phyloP scores from a whole-genome alignment of 2,329 filamentous ascomycete species.

The Alternaria ventricosa region DNA sequence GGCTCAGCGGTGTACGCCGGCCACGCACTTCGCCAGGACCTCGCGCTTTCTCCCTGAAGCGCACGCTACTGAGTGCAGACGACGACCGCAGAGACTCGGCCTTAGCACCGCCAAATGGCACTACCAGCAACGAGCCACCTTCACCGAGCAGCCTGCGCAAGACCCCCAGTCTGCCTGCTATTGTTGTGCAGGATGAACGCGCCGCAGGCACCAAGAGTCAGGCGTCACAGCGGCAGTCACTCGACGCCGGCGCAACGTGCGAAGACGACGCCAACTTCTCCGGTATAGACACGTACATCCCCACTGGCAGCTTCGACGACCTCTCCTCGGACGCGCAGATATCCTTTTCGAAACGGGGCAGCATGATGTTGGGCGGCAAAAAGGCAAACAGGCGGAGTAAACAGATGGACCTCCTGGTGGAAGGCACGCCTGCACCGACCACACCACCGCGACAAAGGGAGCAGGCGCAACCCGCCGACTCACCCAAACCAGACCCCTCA shows the following conservation, averaged over 20 bases:
- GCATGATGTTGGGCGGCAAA: conserved; percentile 63
- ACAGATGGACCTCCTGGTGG: conserved; percentile 32
- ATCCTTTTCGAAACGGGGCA: conserved; percentile 66
- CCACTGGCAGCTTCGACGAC: conserved; percentile 60
- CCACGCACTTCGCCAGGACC: conserved; percentile 48
- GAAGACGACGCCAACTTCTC: conserved; percentile 47
- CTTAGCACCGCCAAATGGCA: conserved; percentile 46
- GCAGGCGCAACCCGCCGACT: conserved; percentile 13
- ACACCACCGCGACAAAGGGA: conserved; percentile 22
- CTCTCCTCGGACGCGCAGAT: conserved; percentile 59
- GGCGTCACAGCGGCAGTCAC: conserved; percentile 9
- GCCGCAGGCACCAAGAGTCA: conserved; percentile 7
- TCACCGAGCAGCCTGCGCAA: conserved; percentile 42
- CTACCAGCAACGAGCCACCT: conserved; percentile 39
- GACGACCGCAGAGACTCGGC: conserved; percentile 51
- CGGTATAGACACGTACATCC: conserved; percentile 62
- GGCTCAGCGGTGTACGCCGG: conserved; percentile 47
- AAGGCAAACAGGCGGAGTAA: conserved; percentile 52
- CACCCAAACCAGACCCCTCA: conserved; percentile 24
- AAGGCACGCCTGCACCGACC: conserved; percentile 22
- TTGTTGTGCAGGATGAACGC: conserved; percentile 53
- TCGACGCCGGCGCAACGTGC: conserved; percentile 11
- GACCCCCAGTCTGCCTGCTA: conserved; percentile 53
- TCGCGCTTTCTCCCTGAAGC: conserved; percentile 39
- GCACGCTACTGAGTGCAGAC: conserved; percentile 37